Base-by-base conservation (phyloP, 2,329 filamentous ascomycete genomes). In the Aspergillus carbonarius region DNA sequence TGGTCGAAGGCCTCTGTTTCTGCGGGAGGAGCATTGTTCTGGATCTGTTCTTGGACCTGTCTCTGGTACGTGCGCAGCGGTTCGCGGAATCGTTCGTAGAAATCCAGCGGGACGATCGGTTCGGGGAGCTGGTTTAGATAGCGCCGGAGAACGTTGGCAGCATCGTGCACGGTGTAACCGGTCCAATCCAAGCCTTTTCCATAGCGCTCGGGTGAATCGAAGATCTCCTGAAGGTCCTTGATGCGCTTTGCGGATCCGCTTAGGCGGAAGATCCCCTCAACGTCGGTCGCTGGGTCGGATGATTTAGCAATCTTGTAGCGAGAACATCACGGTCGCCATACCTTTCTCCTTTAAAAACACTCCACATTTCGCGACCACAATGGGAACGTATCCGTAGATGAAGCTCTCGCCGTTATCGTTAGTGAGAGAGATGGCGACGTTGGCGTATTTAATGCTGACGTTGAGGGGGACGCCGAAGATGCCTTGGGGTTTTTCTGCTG, bases 321-420 rank as follows among this genome's bases (percentile, higher is more conserved):
- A n/a, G 17, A 34, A 17, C 34, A 39, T 27, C 13, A 17, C 18
- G 40, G 60, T 71, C 56, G 73, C 58, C 85, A 65, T 76, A 97
- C 95, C 95, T 85, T 96, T 97, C 76, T 99, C 95, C 77, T 99
- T 99, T 65, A 99, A 76, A 67, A 93, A 99, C 4, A 99, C 93
- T 62, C 95, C 95, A 74, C 95, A 98, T 76, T 99, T 99, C 35
- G 95, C 95, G 55, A 99, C 93, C 44, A 99, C 93, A 64, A 99
- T 98, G 17, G 95, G 95, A 7, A 99, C 93, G 71, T 98, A 98
- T 70, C 95, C 95, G 75, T 98, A 99, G 55, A 98, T 97, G 75
- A 96, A 98, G 78, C 92, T 96, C 75, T 95, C 87, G 32, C 93
- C 93, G 65, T 95, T 85, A 65, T 93, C 91, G 73, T 98, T 93